phyloP scores from a whole-genome alignment of 1,284 basidiomycete species.

The Boletus nobilissimus region DNA sequence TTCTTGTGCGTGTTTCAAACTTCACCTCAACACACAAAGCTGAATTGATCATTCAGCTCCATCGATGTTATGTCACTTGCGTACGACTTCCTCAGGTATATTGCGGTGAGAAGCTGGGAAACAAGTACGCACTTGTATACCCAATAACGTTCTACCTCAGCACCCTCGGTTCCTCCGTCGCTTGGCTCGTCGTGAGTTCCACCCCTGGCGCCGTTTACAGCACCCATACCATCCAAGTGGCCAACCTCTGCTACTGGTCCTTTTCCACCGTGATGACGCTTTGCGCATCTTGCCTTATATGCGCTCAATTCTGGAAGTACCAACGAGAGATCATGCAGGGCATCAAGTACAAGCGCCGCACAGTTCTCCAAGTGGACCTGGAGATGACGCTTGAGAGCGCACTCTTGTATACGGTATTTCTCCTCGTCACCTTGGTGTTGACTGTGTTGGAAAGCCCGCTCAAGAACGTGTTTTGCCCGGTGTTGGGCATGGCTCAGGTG shows the following conservation, averaged over 20 bases:
- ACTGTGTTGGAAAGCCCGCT: background rate
- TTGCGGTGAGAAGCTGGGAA: background rate
- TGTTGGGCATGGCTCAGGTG: slow-evolving; percentile 38
- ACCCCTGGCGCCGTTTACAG: slow-evolving; percentile 28
- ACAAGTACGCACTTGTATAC: background rate
- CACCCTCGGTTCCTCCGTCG: slow-evolving; percentile 31
- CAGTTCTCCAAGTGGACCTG: background rate
- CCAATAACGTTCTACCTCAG: slow-evolving; percentile 32
- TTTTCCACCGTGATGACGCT: background rate
- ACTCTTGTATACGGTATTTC: background rate
- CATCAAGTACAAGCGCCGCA: background rate
- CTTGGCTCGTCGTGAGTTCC: slow-evolving; percentile 28
- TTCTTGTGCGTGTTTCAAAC: slow-evolving; percentile 33
- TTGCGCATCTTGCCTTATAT: background rate
- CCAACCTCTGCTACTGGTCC: background rate
- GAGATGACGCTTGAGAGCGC: slow-evolving; percentile 6
- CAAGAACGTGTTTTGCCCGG: slow-evolving; percentile 32
- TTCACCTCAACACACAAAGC: background rate
- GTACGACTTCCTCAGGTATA: background rate
- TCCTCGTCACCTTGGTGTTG: background rate
- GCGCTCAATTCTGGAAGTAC: background rate
- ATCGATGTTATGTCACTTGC: slow-evolving; percentile 41
- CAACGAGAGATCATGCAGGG: slow-evolving; percentile 7
- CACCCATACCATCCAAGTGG: background rate
- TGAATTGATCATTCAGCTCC: slow-evolving; percentile 31